Conservation (phyloP, 1,284 basidiomycete genomes). For the Rhodotorula sp. region DNA sequence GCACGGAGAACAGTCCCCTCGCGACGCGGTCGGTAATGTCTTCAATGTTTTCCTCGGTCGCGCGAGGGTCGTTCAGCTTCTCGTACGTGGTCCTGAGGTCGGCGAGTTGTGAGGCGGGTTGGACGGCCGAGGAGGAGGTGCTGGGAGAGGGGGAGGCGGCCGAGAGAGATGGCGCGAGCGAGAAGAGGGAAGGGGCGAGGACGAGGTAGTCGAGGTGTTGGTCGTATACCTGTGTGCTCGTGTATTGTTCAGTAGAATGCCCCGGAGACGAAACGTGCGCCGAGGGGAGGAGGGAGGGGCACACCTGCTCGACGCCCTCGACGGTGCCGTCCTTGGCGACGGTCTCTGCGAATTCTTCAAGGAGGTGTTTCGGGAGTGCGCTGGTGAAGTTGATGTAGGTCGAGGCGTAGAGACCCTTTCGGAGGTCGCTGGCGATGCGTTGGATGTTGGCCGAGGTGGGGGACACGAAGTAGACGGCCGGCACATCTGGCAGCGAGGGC, state of each 20-base stretch:
- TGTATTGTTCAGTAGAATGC: too few relatives aligned
- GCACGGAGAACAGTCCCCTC: slow-evolving; percentile 83
- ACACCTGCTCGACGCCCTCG: slow-evolving; percentile 76
- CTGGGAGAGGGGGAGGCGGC: slow-evolving; percentile 30
- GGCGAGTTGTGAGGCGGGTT: slow-evolving; percentile 1
- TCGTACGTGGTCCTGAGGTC: slow-evolving; percentile 62
- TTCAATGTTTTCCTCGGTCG: slow-evolving; percentile 88
- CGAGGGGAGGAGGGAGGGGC: slow-evolving; percentile 18
- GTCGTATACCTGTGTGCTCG: slow-evolving; percentile 68
- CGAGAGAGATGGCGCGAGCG: slow-evolving; percentile 58
- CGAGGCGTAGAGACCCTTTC: slow-evolving; percentile 84
- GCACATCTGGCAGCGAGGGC: slow-evolving; percentile 89
- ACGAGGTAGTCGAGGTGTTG: slow-evolving; percentile 97
- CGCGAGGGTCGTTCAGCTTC: slow-evolving; percentile 87
- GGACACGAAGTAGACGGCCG: slow-evolving; percentile 94
- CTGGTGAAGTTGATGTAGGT: slow-evolving; percentile 96
- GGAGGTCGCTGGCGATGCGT: slow-evolving; percentile 72
- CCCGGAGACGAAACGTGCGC: background rate
- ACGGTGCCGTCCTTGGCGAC: slow-evolving; percentile 83
- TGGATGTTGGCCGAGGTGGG: slow-evolving; percentile 84
- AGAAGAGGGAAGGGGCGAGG: slow-evolving; percentile 92
- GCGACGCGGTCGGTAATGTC: slow-evolving; percentile 90
- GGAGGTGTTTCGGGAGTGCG: slow-evolving; percentile 76
- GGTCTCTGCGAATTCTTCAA: slow-evolving; percentile 89
- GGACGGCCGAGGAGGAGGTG: slow-evolving; percentile 17